Evolutionary conservation across 345 rosid species (phyloP), one percentile per base, ranked within the genome.

Genomic region (Populus deltoides): DNA sequence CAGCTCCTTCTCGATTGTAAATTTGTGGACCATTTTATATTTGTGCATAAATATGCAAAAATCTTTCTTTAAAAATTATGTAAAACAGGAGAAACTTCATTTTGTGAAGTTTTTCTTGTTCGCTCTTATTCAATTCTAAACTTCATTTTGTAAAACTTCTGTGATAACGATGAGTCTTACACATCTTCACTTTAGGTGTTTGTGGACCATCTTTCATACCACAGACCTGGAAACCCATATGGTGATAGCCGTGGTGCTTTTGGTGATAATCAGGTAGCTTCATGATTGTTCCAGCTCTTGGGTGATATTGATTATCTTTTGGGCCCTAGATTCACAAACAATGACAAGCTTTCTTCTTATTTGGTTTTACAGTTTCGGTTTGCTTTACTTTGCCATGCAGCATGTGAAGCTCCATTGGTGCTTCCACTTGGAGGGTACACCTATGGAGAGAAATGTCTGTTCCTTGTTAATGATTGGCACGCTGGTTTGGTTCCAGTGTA

Each of bases 391-490:
- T 89, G 96, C 87, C 91, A 95, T 82, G 97, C 99, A 43, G 99
- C 99, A 20, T 91, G 97, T 79, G 99, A 96, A 91, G 99, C 99
- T 67, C 99, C 98, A 24, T 82, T 96, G 41, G 91, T 96, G 81
- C 91, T 96, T 75, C 97, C 97, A 65, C 80, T 96, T 76, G 98
- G 99, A 73, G 99, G 99, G 25, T 93, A 84, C 71, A 93, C 93
- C 29, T 96, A 92, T 67, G 99, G 99, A 63, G 98, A 92, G 83
- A 93, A 92, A 76, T 91, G 96, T 75, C 87, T 96, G 69, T 96
- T 93, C 83, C 92, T 96, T 41, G 97, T 91, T 78, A 96, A 96
- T 79, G 99, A 96, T 87, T 96, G 99, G 99, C 99, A 96, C 80
- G 97, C 98, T 59, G 86, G 98, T 76, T 92, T 96, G 70, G 98